These are phyloP conservation scores for Coemansia sp. DNA, from an alignment of 192 early-diverging fungal species.

Conservation along the genomic window DNA sequence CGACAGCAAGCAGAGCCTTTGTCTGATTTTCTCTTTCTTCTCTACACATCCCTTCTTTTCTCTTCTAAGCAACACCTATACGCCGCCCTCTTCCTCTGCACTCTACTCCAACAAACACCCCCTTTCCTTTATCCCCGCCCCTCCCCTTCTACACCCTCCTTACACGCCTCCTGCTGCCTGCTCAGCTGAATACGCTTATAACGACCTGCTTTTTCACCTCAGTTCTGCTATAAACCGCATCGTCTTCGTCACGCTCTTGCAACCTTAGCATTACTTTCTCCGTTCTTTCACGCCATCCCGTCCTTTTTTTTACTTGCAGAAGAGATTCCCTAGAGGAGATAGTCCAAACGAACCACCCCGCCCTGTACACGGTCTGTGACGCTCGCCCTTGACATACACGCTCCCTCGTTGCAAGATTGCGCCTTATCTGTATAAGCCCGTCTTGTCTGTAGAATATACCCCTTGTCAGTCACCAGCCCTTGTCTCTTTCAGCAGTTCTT, in stretches of 20 bases:
- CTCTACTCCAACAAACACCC: conserved; percentile 30
- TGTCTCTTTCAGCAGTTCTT: background rate
- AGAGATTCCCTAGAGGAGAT: conserved; percentile 23
- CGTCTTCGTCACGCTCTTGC: background rate
- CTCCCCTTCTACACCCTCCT: conserved; percentile 23
- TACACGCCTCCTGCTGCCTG: background rate
- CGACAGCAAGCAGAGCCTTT: conserved; percentile 14
- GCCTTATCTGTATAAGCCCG: background rate
- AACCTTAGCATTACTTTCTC: background rate
- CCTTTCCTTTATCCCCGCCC: conserved; percentile 17
- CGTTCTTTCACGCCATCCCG: conserved; percentile 15
- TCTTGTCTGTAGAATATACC: background rate
- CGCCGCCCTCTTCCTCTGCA: conserved; percentile 44
- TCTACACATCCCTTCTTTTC: conserved; percentile 24
- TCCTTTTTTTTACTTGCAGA: conserved; percentile 8
- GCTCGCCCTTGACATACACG: conserved; percentile 11
- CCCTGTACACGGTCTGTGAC: background rate
- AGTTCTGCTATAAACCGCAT: conserved; percentile 4
- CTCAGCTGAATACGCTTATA: conserved; percentile 9
- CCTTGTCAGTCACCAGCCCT: background rate
- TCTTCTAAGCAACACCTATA: conserved; percentile 9
- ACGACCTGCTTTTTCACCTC: conserved; percentile 8
- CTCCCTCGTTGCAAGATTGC: conserved; percentile 3
- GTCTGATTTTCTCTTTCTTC: conserved; percentile 39
- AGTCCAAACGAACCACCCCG: background rate